Evolutionary conservation across 2,329 filamentous ascomycete species (phyloP).

Genomic region (Microthyrium microscopicum): DNA sequence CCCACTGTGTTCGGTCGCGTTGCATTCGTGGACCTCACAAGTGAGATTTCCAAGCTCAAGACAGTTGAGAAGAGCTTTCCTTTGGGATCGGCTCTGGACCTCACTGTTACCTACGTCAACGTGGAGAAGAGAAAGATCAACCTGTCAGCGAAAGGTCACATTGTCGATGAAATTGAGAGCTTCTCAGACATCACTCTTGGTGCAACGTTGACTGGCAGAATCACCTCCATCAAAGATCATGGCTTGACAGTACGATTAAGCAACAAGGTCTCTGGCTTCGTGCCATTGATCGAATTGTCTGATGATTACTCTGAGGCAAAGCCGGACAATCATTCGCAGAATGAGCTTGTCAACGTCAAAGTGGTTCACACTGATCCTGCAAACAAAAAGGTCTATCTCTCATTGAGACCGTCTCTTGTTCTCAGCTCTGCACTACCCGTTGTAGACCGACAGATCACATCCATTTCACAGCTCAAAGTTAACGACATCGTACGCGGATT

Average conservation of each 20-base stretch:
- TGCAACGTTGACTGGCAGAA: constrained; percentile 64
- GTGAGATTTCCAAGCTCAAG: constrained; percentile 64
- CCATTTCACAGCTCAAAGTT: constrained; percentile 51
- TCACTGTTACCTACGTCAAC: constrained; percentile 62
- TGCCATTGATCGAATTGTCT: constrained; percentile 66
- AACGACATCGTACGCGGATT: constrained; percentile 81
- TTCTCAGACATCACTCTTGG: constrained; percentile 60
- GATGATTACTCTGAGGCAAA: constrained; percentile 77
- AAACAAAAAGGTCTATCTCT: constrained; percentile 74
- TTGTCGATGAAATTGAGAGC: constrained; percentile 39
- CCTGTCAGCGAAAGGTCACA: constrained; percentile 56
- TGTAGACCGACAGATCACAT: constrained; percentile 66
- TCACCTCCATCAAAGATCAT: constrained; percentile 74
- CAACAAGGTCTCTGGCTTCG: constrained; percentile 59
- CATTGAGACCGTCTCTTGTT: constrained; percentile 71
- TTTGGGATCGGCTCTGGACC: constrained; percentile 71
- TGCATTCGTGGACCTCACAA: constrained; percentile 65
- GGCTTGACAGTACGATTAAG: constrained; percentile 75
- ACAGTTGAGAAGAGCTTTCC: constrained; percentile 70
- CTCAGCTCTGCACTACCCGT: constrained; percentile 64
- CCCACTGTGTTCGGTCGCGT: constrained; percentile 77
- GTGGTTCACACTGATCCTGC: constrained; percentile 62
- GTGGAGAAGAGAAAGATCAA: constrained; percentile 59
- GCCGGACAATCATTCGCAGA: constrained; percentile 58
- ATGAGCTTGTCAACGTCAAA: constrained; percentile 77